Base-by-base conservation (phyloP, 2,329 filamentous ascomycete species). In the Dothideomycetes sp. region DNA sequence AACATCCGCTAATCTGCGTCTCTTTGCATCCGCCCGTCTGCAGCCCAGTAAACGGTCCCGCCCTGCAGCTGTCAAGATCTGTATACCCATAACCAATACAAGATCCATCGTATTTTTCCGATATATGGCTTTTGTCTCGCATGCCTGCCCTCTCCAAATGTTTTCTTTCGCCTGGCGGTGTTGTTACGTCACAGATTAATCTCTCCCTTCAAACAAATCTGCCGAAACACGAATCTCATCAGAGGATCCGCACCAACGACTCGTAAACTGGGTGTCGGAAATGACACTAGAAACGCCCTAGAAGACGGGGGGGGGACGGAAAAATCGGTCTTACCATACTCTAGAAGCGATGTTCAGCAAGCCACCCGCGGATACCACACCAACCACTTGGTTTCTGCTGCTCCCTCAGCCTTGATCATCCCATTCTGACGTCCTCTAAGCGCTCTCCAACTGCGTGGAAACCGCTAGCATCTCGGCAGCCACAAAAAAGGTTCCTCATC, bases 231-330 rank as follows among this genome's bases (percentile, higher is more conserved):
- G 22, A 27, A 27, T n/a, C 30, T 32, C 34, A 16, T 37, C 34
- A 41, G 34, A 41, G 10, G 39, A 19, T 15, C 18, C 24, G 22
- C 32, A 40, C 36, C 35, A 30, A 36, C 37, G 32, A 40, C 37
- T 18, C 31, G 19, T 14, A 34, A 12, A 34, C 37, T 12, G 32
- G 27, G 27, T 16, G 22, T 19, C 31, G 38, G 24, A 35, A 32
- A 41, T 37, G 33, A 41, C 24, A 41, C 39, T 41, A 41, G 39
- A 41, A 41, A 19, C 24, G 32, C 39, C 27, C 34, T 41, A 41
- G 39, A 41, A 41, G 22, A 36, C 39, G 39, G 39, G 39, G 39
- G 12, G 8, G 29, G 27, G 18, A 14, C 39, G 39, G 39, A 15
- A 41, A 17, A 41, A 12, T 32, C 39, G 39, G 27, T 37, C 34